Conservation (phyloP, 2,329 filamentous ascomycete genomes). For the Parastagonospora avenae region DNA sequence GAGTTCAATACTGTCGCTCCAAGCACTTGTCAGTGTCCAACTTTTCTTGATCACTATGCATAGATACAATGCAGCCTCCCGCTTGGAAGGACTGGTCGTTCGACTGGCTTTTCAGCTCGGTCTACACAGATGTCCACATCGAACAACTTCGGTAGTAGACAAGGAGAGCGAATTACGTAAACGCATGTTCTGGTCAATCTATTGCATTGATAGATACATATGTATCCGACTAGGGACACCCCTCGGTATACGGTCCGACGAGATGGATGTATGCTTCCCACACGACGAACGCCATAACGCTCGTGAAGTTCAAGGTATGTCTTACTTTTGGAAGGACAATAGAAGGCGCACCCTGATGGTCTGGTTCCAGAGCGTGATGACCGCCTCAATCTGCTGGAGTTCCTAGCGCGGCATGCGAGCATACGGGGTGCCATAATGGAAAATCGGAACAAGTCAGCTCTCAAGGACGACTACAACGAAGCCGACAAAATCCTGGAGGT, state of each 20-base stretch:
- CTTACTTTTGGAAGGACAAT: not conserved
- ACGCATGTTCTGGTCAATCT: slow-evolving; percentile 31
- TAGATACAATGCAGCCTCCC: slow-evolving; percentile 31
- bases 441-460: slow-evolving; percentile 15
- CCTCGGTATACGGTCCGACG: slow-evolving; percentile 23
- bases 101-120: slow-evolving; percentile 27
- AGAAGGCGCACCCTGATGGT: not conserved
- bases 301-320: slow-evolving; percentile 4
- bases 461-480: slow-evolving; percentile 12
- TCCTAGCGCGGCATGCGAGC: slow-evolving; percentile 25
- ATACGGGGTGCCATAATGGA: slow-evolving; percentile 33
- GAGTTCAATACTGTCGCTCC: slow-evolving; percentile 28
- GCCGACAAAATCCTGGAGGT: slow-evolving; percentile 15
- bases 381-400: slow-evolving; percentile 27
- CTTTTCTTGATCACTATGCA: slow-evolving; percentile 30
- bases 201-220: slow-evolving; percentile 31
- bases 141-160: not conserved
- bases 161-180: slow-evolving; percentile 27
- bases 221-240: slow-evolving; percentile 30
- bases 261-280: slow-evolving; percentile 28
- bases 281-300: slow-evolving; percentile 21
- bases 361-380: slow-evolving; percentile 13
- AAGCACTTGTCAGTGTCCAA: slow-evolving; percentile 30
- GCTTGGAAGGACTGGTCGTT: slow-evolving; percentile 25
- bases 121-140: slow-evolving; percentile 21